A percentile compares a stretch with the other conserved stretches of the same genome.
These are phyloP conservation scores for Drosera spatulata DNA, from an alignment of 179 eudicot species.

Conservation along the genomic window DNA sequence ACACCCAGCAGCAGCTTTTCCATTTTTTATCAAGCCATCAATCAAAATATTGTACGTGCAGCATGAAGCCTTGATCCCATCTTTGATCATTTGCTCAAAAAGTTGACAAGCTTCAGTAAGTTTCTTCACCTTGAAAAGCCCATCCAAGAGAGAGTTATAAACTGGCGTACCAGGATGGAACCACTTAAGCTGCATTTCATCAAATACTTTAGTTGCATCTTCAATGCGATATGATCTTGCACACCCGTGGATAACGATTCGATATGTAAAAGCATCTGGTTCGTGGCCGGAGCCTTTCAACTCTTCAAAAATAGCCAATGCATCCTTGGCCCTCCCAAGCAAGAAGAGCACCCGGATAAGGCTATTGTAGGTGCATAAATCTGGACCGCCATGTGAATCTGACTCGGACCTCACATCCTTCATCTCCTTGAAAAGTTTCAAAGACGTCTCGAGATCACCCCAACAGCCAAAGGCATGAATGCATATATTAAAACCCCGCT, in stretches of 20 bases:
- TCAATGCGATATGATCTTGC: constrained; percentile 56
- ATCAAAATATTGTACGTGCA: constrained; percentile 88
- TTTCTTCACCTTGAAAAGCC: constrained; percentile 65
- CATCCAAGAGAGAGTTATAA: constrained; percentile 72
- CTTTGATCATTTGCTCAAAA: constrained; percentile 80
- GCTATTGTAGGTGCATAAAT: constrained; percentile 79
- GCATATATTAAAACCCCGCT: constrained; percentile 81
- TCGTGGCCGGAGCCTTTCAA: constrained; percentile 75
- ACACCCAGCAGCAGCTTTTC: constrained; percentile 68
- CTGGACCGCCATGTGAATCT: constrained; percentile 26
- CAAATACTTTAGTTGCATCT: constrained; percentile 53
- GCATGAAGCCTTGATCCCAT: constrained; percentile 59
- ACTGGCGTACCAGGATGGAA: constrained; percentile 54
- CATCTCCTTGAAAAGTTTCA: constrained; percentile 65
- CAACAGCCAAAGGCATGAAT: constrained; percentile 81
- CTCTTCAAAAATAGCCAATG: constrained; percentile 75
- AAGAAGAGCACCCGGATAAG: constrained; percentile 68
- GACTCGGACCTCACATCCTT: constrained; percentile 30
- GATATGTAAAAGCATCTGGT: constrained; percentile 78
- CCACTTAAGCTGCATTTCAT: constrained; percentile 74
- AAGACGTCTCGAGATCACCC: constrained; percentile 66
- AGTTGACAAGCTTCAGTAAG: constrained; percentile 66
- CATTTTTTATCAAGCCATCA: constrained; percentile 73
- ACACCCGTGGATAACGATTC: constrained; percentile 81
- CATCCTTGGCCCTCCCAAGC: constrained; percentile 68